phyloP scores from a whole-genome alignment of 2,329 filamentous ascomycete species.

The Stemphylium lycopersici region DNA sequence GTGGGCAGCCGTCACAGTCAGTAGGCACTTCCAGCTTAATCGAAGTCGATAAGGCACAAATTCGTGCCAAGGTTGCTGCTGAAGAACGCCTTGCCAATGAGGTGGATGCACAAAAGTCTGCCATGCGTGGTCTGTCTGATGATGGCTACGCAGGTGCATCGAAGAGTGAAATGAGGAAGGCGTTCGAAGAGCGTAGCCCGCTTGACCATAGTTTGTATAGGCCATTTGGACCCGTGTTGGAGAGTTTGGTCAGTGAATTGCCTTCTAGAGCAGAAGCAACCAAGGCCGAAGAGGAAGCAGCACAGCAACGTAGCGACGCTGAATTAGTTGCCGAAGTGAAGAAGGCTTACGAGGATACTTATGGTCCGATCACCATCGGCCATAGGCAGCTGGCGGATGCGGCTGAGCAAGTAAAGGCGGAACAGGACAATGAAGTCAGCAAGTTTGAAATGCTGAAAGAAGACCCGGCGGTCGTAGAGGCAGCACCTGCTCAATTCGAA shows the following conservation, averaged over 20 bases:
- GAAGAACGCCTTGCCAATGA: constrained; percentile 34
- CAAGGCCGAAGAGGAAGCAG: constrained; percentile 11
- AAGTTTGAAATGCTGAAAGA: constrained; percentile 24
- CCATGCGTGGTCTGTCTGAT: constrained; percentile 39
- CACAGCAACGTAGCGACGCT: constrained; percentile 23
- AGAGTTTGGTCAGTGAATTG: constrained; percentile 30
- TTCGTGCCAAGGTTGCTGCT: constrained; percentile 22
- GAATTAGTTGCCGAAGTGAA: constrained; percentile 33
- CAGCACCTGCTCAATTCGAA: neutral
- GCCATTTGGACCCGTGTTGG: constrained; percentile 36
- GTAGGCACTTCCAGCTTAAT: neutral
- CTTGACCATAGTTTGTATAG: constrained; percentile 41
- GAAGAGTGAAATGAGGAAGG: constrained; percentile 16
- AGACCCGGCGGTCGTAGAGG: constrained; percentile 5
- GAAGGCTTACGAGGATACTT: constrained; percentile 36
- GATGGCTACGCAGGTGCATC: constrained; percentile 31
- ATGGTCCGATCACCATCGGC: constrained; percentile 30
- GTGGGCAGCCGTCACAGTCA: neutral
- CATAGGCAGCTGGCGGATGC: constrained; percentile 25
- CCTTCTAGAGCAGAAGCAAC: constrained; percentile 11
- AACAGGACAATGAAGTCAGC: constrained; percentile 1
- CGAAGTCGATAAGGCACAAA: constrained; percentile 9
- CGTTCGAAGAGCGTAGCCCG: constrained; percentile 30
- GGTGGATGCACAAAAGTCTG: constrained; percentile 33
- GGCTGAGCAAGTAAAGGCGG: neutral